phyloP scores from a whole-genome alignment of 495 filamentous ascomycete species.

The Penicillium diatomitis region DNA sequence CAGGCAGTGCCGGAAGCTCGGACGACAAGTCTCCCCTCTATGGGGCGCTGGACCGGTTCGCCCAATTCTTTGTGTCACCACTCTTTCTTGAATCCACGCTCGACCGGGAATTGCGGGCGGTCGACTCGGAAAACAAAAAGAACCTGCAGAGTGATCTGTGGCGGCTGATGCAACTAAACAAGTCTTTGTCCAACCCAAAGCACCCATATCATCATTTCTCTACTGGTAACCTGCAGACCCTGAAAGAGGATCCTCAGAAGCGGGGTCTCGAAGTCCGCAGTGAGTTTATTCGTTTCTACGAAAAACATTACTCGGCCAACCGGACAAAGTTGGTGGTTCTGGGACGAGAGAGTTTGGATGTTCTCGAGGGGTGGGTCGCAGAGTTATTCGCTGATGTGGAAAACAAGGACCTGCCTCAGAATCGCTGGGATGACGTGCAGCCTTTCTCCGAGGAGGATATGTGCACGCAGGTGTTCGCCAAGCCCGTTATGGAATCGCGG shows the following conservation, averaged over 20 bases:
- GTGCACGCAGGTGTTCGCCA: constrained; percentile 78
- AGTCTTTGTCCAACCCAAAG: constrained; percentile 77
- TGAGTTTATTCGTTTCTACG: constrained; percentile 91
- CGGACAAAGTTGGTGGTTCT: constrained; percentile 91
- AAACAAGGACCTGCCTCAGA: constrained; percentile 77
- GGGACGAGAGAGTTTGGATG: constrained; percentile 80
- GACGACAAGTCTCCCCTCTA: constrained; percentile 57
- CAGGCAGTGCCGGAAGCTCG: constrained; percentile 13
- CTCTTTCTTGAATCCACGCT: constrained; percentile 85
- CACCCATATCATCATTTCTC: constrained; percentile 97
- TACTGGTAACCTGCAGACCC: constrained; percentile 82
- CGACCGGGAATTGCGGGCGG: constrained; percentile 83
- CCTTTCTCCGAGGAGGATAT: constrained; percentile 61
- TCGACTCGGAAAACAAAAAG: constrained; percentile 99
- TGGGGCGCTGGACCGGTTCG: constrained; percentile 89
- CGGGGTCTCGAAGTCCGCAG: constrained; percentile 80
- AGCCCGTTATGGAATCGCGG: constrained; percentile 90
- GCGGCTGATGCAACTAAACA: constrained; percentile 87
- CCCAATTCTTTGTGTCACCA: constrained; percentile 92
- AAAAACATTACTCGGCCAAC: constrained; percentile 89
- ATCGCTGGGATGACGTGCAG: constrained; percentile 68
- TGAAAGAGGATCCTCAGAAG: constrained; percentile 75
- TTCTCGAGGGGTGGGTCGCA: constrained; percentile 76
- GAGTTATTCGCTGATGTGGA: constrained; percentile 76
- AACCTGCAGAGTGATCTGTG: constrained; percentile 94